Evolutionary conservation across 768 basidiomycete species (phyloP), one percentile per base, ranked within the genome.

Genomic region (Clitopilus hobsonii): DNA sequence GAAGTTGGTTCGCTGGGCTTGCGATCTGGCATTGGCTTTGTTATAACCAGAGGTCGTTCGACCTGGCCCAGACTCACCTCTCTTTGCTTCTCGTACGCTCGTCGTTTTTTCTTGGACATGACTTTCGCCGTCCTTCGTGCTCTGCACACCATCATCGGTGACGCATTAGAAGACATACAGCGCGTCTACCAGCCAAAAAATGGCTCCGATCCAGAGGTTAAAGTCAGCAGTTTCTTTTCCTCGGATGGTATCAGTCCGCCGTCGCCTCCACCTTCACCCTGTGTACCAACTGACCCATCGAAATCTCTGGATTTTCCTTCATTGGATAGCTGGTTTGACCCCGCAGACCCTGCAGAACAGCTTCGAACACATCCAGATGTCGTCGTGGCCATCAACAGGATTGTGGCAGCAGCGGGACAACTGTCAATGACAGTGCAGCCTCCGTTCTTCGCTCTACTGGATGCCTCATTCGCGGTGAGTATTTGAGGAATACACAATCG

Each of bases 361-460:
- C 74, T 88, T 49, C 81, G 82, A 0, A 67, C 82, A 25, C 80
- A 87, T 59, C 86, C 88, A 5, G 73, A 69, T 11, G 85, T 85
- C 4, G 72, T 78, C 6, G 72, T 74, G 27, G 86, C 88, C 6
- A 81, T 84, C 30, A 80, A 79, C 54, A 77, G 74, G 57, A 85
- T 89, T 45, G 78, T 89, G 28, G 82, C 87, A 27, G 87, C 88
- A 1, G 81, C 84, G 23, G 85, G 83, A 2, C 89, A 90, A 63
- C 69, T 91, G 55, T 71, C 79, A 8, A 80, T 76, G 5, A 83
- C 80, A 20, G 83, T 88, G 18, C 86, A 89, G 61, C 70, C 72
- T 4, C 87, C 88, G 25, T 88, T 89, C 65, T 69, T 87, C 26
- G 79, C 81, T n/a, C 70, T 91, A 6, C 88, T 86, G 61, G 89